Evolutionary conservation across 768 basidiomycete genomes (phyloP), one percentile per base, ranked within the genome.

Genomic region (Phlegmacium glaucopus): DNA sequence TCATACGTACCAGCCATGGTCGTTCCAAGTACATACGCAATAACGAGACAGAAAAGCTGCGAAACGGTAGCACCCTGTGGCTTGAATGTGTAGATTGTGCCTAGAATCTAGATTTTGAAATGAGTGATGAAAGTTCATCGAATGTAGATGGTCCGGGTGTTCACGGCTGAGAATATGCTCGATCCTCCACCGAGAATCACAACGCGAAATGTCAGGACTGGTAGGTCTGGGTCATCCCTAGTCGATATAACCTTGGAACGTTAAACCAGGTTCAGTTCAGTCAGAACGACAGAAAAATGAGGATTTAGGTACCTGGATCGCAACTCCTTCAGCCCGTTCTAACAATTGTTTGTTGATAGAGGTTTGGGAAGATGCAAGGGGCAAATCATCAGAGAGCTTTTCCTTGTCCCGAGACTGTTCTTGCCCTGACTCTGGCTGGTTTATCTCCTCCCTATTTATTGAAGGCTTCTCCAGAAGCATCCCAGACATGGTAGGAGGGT

Each of bases 41-140:
- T 77, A 50, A 80, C 77, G 22, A 79, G 63, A 49, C 72, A 75
- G 63, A 80, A 81, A 3, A 81, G 63, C 48, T 79, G 75, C 6
- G 77, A 79, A 1, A 80, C 79, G 0, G 67, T 63, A 3, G 78
- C 77, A 56, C 74, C 75, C 67, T 79, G 66, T 11, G 63, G 66
- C 59, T 68, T 71, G 59, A 66, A 66, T 5, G 63, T 70, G 52
- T 70, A 70, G 22, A 69, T 70, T 18, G 65, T 71, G 15, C 52
- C 65, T 26, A 66, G 60, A 39, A 67, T 69, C 68, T 69, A 12
- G 13, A 18, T 11, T 29, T 22, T 28, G 6, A 18, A 13, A 30
- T 44, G 9, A 16, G 34, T 13, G 28, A 27, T 18, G 9, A 10
- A 16, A 11, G 15, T 5, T 17, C 9, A 32, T 30, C 16, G 3